Evolutionary conservation across 2,329 filamentous ascomycete genomes (phyloP).

Genomic region (Xylariaceae sp.): DNA sequence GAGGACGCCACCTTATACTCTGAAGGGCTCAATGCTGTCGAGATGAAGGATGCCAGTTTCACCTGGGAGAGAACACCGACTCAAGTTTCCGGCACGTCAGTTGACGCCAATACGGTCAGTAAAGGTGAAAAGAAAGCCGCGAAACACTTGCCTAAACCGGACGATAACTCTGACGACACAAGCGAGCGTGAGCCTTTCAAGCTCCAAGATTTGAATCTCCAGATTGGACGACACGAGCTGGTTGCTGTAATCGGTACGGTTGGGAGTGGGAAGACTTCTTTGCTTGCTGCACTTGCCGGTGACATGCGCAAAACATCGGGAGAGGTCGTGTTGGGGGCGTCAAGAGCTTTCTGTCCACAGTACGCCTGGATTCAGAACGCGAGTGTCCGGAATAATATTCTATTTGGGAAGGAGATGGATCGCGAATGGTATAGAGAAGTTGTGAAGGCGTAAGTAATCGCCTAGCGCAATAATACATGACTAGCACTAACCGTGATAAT

Average conservation of each 20-base stretch:
- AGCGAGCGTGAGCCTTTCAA: slow-evolving; percentile 70
- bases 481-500: slow-evolving; percentile 12
- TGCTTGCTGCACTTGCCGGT: slow-evolving; percentile 86
- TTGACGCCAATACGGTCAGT: slow-evolving; percentile 51
- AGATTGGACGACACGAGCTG: slow-evolving; percentile 73
- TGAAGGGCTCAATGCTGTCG: slow-evolving; percentile 69
- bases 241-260: slow-evolving; percentile 88
- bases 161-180: slow-evolving; percentile 51
- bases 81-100: slow-evolving; percentile 52
- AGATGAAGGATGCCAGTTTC: slow-evolving; percentile 73
- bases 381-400: slow-evolving; percentile 83
- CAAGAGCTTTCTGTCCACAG: slow-evolving; percentile 88
- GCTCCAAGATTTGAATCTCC: slow-evolving; percentile 68
- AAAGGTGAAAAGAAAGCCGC: slow-evolving; percentile 45
- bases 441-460: slow-evolving; percentile 66
- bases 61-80: slow-evolving; percentile 79
- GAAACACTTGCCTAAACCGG: slow-evolving; percentile 37
- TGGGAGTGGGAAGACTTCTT: slow-evolving; percentile 85
- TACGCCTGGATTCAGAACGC: slow-evolving; percentile 98
- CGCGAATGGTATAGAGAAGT: slow-evolving; percentile 80
- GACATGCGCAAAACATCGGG: slow-evolving; percentile 88
- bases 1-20: slow-evolving; percentile 64
- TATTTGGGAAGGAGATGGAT: slow-evolving; percentile 81
- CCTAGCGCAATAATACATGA: neutral
- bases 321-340: slow-evolving; percentile 74